Evolutionary conservation across 768 basidiomycete species (phyloP).

Genomic region (Mycena olivaceomarginata): DNA sequence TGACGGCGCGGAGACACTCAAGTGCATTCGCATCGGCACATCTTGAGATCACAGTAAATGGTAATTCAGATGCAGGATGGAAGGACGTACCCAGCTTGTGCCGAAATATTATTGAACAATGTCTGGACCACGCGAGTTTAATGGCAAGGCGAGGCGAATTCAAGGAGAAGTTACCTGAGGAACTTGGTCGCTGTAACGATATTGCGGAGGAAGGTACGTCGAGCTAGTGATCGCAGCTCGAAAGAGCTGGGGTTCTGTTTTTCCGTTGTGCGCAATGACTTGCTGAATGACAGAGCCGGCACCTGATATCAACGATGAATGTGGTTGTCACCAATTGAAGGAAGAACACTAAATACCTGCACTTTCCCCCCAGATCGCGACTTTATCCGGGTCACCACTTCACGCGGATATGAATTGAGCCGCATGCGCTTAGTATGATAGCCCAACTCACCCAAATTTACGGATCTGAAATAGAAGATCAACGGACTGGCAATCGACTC

Average conservation of each 20-base stretch:
- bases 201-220: conserved; percentile 52
- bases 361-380: conserved; percentile 67
- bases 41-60: too few species aligned
- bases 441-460: conserved; percentile 54
- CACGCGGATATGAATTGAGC: too few species aligned
- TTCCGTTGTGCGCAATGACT: conserved; percentile 54
- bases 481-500: not conserved
- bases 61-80: too few species aligned
- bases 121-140: too few species aligned
- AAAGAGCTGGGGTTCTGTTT: conserved; percentile 54
- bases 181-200: conserved; percentile 52
- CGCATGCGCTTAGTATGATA: too few species aligned
- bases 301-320: too few species aligned
- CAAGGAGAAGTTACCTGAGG: conserved; percentile 32
- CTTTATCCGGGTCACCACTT: conserved; percentile 58
- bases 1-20: too few species aligned
- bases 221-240: conserved; percentile 55
- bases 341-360: conserved; percentile 50
- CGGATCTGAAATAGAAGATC: conserved; percentile 51
- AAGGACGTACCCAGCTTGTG: too few species aligned
- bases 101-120: too few species aligned
- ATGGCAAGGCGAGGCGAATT: too few species aligned
- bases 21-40: too few species aligned
- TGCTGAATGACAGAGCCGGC: conserved; percentile 59
- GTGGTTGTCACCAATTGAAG: too few species aligned